Base-by-base conservation (phyloP, 768 basidiomycete species). In the Russula lepida region DNA sequence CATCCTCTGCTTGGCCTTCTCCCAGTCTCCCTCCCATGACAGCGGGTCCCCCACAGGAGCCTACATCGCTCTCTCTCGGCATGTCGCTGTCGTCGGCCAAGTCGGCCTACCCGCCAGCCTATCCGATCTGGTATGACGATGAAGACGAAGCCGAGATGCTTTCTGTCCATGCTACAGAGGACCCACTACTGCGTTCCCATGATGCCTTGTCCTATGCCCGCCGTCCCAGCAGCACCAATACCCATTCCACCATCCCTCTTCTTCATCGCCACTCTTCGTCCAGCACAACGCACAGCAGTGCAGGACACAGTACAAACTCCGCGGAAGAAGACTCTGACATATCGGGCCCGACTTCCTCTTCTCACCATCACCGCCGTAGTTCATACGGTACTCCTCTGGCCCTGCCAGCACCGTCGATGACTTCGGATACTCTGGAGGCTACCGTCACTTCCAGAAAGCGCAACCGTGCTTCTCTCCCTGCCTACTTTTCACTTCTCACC, bases 401-500 rank as follows among this genome's bases (percentile, higher is more conserved):
- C 56, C 59, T 53, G 15, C 25, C 57, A 21, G 46, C 28, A 33
- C 60, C 43, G 19, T 48, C 47, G n/a, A 30, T 49, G 15, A 28
- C 39, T n/a, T 28, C 48, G 35, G 58, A 54, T 6, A 19, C 27
- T 39, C 52, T 62, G 32, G 55, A 64, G 43, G n/a, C 25, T 50
- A 58, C 62, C 56, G 11, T 64, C 28, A 53, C 62, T 49, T 44
- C 62, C 47, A 56, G 54, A 50, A 59, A 54, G 30, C 61, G 58
- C 35, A 54, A 62, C 43, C 62, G 68, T 55, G 47, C 64, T 48
- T 67, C 66, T 33, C 67, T 68, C 32, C 68, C 68, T n/a, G 65
- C 68, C 3, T 64, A 68, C 54, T 68, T 68, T 52, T 68, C 68
- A 37, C 65, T 66, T 32, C 68, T 68, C 46, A 56, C 64, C 23